Percentiles rank a stretch among this genome's conserved stretches.
phyloP scores from a whole-genome alignment of 176 grass and related monocot genomes.

The Lolium multiflorum region DNA sequence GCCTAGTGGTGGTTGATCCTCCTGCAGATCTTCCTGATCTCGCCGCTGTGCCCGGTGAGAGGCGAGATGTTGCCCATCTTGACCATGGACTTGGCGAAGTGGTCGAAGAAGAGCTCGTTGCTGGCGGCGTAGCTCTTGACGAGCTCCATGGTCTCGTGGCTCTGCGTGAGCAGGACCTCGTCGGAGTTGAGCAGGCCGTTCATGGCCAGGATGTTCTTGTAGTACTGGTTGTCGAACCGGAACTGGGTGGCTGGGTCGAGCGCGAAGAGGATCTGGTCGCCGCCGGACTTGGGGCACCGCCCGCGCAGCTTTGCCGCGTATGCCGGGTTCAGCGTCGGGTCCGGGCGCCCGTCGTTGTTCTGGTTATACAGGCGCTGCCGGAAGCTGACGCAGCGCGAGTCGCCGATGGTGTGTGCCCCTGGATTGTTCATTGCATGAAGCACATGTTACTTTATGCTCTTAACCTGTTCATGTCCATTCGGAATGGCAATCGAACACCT shows the following conservation, averaged over 20 bases:
- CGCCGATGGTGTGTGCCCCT: conserved; percentile 66
- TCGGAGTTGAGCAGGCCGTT: conserved; percentile 72
- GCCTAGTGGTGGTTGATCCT: conserved; percentile 54
- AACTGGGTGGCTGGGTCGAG: conserved; percentile 53
- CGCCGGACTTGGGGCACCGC: conserved; percentile 64
- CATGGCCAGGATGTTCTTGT: conserved; percentile 55
- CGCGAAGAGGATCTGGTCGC: conserved; percentile 77
- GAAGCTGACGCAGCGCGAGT: conserved; percentile 70
- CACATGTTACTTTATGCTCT: not conserved
- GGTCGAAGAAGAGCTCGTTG: conserved; percentile 58
- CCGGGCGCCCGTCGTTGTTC: conserved; percentile 63
- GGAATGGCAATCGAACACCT: not conserved
- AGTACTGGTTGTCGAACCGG: conserved; percentile 76
- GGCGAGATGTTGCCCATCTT: conserved; percentile 78
- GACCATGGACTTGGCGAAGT: conserved; percentile 76
- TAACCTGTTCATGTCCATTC: not conserved
- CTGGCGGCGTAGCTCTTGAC: conserved; percentile 57
- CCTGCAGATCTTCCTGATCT: conserved; percentile 76
- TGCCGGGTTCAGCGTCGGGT: conserved; percentile 53
- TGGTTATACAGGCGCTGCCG: conserved; percentile 69
- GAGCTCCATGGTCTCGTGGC: conserved; percentile 55
- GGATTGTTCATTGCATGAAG: not conserved
- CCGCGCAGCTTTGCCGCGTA: conserved; percentile 59
- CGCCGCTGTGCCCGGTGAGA: conserved; percentile 52
- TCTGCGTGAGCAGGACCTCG: conserved; percentile 70